Base-by-base conservation (phyloP, 1,284 basidiomycete genomes). In the Butyriboletus appendiculatus region DNA sequence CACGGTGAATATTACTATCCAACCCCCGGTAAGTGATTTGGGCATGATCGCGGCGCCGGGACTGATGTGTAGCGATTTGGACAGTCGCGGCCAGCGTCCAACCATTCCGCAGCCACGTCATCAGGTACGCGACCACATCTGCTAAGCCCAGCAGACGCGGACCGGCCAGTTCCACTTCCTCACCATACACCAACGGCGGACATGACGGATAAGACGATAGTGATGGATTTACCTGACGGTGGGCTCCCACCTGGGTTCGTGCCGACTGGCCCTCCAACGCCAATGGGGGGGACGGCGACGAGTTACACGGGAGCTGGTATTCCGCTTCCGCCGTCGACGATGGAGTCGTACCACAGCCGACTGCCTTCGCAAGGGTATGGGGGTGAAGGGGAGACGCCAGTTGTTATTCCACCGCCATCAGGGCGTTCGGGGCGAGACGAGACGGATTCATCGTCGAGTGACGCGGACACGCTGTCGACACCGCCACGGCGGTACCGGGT, bases 91-190 rank as follows among this genome's bases (percentile, higher is more conserved):
- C 67, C 67, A 4, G 59, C 66, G 14, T 69, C 67, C 15, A 66
- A 71, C 45, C 55, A 50, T 5, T 72, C 67, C 48, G 59, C 55
- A 38, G 34, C 58, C 5, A 71, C 67, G 12, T 32, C 26, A 10
- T 64, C 65, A 22, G 54, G 67, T 1, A 59, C 59, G 33, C 58
- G 70, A 32, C 2, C 59, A 5, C n/a, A 71, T 49, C 47, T 69
- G 42, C 47, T 73, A 14, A 69, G 68, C 45, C 68, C 68, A 40
- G 68, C 71, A 10, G 68, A 69, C 26, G 68, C 68, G 11, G 66
- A 69, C 38, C 66, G 67, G 20, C 70, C 67, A 0, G 20, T 73
- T 18, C 69, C 67, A 7, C 69, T 71, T 18, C 67, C 70, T 11
- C 48, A 53, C 0, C 49, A 57, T 14, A 53, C 52, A 10, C 42